Evolutionary conservation across 2,329 filamentous ascomycete genomes (phyloP), one percentile per base, ranked within the genome.

Genomic region (Colletotrichum eremochloae): DNA sequence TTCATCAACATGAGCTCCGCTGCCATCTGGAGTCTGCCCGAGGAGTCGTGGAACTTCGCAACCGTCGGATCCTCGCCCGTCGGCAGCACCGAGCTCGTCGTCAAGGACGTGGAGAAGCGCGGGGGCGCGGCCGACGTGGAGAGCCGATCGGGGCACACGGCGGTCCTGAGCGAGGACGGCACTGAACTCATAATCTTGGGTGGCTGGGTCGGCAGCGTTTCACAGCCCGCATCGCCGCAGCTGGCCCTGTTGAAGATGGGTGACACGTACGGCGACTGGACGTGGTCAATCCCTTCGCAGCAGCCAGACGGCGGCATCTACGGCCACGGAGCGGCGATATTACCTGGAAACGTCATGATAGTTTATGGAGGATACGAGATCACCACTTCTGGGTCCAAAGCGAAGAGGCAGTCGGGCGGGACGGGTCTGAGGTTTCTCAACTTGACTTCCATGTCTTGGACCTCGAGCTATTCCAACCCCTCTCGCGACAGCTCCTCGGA

Each of bases 1-100:
- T 98, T 97, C 79, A 92, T 98, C 83, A 97, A 98, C 80, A 98
- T 97, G 92, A 97, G 94, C 68, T 94, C 94, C 55, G 90, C 96
- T 1, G 96, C 95, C 0, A 84, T 98, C 1, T 97, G 95, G 86
- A 95, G 91, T 66, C 85, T 98, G 8, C 96, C 96, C 0, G 93
- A 97, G 77, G 91, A 95, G 78, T 92, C 89, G 65, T 98, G 96
- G 96, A 92, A 90, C 38, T 98, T 96, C 79, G 84, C 97, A 36
- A 85, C 87, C 1, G 89, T 95, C n/a, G 63, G 68, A n/a, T 64
- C 75, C 4, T 40, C 74, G 12, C 72, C 70, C 1, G 33, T 77
- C 4, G 75, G 82, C 2, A 88, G 84, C 65, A 88, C 88, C 0
- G 91, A 93, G 76, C 84, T 93, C 5, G 84, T 88, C 1, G 79